Evolutionary conservation across 1,139 yeast species (phyloP).

Genomic region (Kurtzmaniella quercitrusa): DNA sequence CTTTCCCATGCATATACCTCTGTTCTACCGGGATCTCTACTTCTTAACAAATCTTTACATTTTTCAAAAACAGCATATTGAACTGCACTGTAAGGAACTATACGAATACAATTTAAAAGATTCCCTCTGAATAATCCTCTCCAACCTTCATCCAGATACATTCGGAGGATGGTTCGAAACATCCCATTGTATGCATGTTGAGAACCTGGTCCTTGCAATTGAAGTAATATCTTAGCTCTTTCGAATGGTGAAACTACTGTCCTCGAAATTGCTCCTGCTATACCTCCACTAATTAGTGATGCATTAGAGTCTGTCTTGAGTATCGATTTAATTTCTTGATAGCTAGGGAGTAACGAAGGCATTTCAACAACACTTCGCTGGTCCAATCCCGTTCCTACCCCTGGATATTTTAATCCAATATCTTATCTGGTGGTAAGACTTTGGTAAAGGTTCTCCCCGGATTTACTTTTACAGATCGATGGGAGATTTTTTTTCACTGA

Average conservation of each 20-base stretch:
- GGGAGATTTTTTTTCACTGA: not conserved
- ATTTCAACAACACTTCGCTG: not conserved
- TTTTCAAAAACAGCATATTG: conserved; percentile 86
- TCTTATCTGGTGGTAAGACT: too few relatives aligned
- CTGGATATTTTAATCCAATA: too few relatives aligned
- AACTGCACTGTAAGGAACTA: conserved; percentile 92
- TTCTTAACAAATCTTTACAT: conserved; percentile 48
- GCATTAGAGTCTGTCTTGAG: conserved; percentile 50
- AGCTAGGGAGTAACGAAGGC: not conserved
- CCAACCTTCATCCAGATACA: conserved; percentile 89
- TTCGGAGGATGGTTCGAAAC: conserved; percentile 65
- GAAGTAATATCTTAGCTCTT: conserved; percentile 86
- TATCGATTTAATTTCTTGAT: conserved; percentile 7
- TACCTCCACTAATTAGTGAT: conserved; percentile 55
- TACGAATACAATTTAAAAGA: conserved; percentile 81
- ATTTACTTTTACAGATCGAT: too few relatives aligned
- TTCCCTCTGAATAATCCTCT: conserved; percentile 88
- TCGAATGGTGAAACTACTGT: conserved; percentile 95
- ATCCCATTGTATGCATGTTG: conserved; percentile 67
- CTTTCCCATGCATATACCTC: conserved; percentile 50
- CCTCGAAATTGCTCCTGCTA: conserved; percentile 90
- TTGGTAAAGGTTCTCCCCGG: too few relatives aligned
- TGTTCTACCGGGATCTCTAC: conserved; percentile 20
- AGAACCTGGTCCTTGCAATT: conserved; percentile 76
- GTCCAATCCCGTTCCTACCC: not conserved